phyloP scores from a whole-genome alignment of 1,284 basidiomycete species.

The Phaffia rhodozyma region DNA sequence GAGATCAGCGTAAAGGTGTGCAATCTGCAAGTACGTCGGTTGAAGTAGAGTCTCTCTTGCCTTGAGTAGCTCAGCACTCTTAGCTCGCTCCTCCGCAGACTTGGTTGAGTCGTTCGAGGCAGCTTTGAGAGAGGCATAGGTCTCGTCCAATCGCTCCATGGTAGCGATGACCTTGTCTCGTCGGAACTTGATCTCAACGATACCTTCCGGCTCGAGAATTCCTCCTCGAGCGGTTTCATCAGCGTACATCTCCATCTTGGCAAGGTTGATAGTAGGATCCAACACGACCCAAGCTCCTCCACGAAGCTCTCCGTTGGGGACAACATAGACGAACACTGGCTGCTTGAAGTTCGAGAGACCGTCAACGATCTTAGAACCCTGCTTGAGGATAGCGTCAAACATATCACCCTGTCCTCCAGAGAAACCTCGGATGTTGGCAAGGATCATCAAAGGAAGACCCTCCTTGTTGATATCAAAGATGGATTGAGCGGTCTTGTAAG shows the following conservation, averaged over 20 bases:
- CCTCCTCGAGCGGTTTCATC: slow-evolving; percentile 92
- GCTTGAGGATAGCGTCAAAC: slow-evolving; percentile 84
- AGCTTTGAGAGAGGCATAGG: slow-evolving; percentile 69
- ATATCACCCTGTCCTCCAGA: slow-evolving; percentile 98
- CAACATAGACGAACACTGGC: slow-evolving; percentile 98
- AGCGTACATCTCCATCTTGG: slow-evolving; percentile 99
- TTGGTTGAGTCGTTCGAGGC: slow-evolving; percentile 62
- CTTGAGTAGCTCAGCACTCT: slow-evolving; percentile 54
- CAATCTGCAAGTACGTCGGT: slow-evolving; percentile 88
- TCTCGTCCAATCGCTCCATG: slow-evolving; percentile 86
- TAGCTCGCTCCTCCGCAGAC: slow-evolving; percentile 58
- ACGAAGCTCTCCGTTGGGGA: slow-evolving; percentile 95
- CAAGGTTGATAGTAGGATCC: slow-evolving; percentile 86
- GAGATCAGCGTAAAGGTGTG: slow-evolving; percentile 88
- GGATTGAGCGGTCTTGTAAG: slow-evolving; percentile 99
- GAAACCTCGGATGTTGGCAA: slow-evolving; percentile 99
- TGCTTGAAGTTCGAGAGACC: slow-evolving; percentile 94
- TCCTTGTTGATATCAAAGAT: slow-evolving; percentile 98
- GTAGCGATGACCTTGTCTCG: slow-evolving; percentile 77
- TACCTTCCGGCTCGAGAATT: slow-evolving; percentile 94
- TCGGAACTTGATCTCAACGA: slow-evolving; percentile 74
- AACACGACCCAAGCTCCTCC: slow-evolving; percentile 99
- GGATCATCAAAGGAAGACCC: slow-evolving; percentile 91
- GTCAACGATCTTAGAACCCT: slow-evolving; percentile 95
- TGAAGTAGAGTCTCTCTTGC: slow-evolving; percentile 70